Evolutionary conservation across 2,329 filamentous ascomycete genomes (phyloP).

Genomic region (Colletotrichum australisinense): DNA sequence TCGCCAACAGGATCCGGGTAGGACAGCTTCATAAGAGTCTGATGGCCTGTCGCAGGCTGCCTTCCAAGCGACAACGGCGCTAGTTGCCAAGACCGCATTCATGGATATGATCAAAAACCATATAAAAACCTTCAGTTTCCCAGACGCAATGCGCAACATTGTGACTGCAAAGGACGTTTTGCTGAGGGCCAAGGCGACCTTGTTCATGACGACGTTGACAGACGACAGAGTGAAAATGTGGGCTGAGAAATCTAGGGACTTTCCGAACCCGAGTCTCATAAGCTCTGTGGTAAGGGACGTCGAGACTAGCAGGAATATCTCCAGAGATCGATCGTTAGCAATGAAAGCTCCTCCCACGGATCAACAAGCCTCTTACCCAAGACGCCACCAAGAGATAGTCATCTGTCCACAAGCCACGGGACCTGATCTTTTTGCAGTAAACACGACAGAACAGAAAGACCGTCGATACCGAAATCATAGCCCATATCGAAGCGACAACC

Average conservation of each 20-base stretch:
- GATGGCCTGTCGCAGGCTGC: conserved; percentile 11
- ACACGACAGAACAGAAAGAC: conserved; percentile 36
- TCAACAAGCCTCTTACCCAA: conserved; percentile 24
- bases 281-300: conserved; percentile 27
- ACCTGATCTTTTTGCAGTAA: conserved; percentile 38
- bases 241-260: conserved; percentile 1
- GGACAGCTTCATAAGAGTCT: conserved; percentile 5
- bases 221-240: conserved; percentile 23
- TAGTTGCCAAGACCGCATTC: conserved; percentile 26
- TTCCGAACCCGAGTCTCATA: conserved; percentile 30
- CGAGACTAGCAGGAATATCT: conserved; percentile 20
- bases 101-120: conserved; percentile 42
- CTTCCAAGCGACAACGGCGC: conserved; percentile 14
- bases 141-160: conserved; percentile 41
- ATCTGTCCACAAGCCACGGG: conserved; percentile 38
- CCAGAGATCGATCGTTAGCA: background rate
- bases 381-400: conserved; percentile 38
- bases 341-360: background rate
- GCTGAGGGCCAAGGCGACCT: conserved; percentile 16
- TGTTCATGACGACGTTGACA: conserved; percentile 23
- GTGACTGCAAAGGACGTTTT: conserved; percentile 47
- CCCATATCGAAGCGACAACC: conserved; percentile 31
- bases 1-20: conserved; percentile 13
- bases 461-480: conserved; percentile 27
- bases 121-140: conserved; percentile 35